A percentile compares a stretch with the other conserved stretches of the same genome.
Conservation (phyloP, 495 filamentous ascomycete genomes). For the Tuber melanosporum region DNA sequence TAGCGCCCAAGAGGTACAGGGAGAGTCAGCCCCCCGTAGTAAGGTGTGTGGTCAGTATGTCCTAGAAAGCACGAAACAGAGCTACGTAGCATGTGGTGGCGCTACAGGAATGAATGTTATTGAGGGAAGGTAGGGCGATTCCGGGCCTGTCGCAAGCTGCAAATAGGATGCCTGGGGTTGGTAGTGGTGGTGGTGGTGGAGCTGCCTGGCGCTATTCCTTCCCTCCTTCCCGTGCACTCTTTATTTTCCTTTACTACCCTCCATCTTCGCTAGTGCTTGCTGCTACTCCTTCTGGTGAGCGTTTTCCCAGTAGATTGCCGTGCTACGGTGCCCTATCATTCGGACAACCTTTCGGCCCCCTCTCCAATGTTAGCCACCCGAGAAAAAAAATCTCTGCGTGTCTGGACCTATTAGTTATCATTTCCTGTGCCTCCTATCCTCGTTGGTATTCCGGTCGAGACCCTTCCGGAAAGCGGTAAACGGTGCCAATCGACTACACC, state of each 20-base stretch:
- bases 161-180: slow-evolving; percentile 6
- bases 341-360: slow-evolving; percentile 11
- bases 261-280: slow-evolving; percentile 13
- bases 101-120: slow-evolving; percentile 29
- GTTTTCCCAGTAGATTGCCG: slow-evolving; percentile 20
- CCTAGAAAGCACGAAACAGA: slow-evolving; percentile 37
- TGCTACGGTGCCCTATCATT: slow-evolving; percentile 24
- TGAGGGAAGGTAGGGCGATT: slow-evolving; percentile 35
- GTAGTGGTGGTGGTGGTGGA: slow-evolving; percentile 26
- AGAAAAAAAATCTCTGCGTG: not conserved
- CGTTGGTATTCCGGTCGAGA: slow-evolving; percentile 20
- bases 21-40: slow-evolving; percentile 20
- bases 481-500: slow-evolving; percentile 5
- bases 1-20: slow-evolving; percentile 35
- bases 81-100: slow-evolving; percentile 26
- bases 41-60: slow-evolving; percentile 12
- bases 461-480: slow-evolving; percentile 31
- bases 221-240: slow-evolving; percentile 6
- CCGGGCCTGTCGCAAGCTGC: slow-evolving; percentile 22
- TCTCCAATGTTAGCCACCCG: not conserved
- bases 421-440: slow-evolving; percentile 21
- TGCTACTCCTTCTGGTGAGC: slow-evolving; percentile 9
- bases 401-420: slow-evolving; percentile 4
- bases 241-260: slow-evolving; percentile 11
- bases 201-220: slow-evolving; percentile 25